A percentile compares a stretch with the other conserved stretches of the same genome.
These are phyloP conservation scores for Nemania diffusa DNA, from an alignment of 2,329 filamentous ascomycete genomes.

Conservation along the genomic window DNA sequence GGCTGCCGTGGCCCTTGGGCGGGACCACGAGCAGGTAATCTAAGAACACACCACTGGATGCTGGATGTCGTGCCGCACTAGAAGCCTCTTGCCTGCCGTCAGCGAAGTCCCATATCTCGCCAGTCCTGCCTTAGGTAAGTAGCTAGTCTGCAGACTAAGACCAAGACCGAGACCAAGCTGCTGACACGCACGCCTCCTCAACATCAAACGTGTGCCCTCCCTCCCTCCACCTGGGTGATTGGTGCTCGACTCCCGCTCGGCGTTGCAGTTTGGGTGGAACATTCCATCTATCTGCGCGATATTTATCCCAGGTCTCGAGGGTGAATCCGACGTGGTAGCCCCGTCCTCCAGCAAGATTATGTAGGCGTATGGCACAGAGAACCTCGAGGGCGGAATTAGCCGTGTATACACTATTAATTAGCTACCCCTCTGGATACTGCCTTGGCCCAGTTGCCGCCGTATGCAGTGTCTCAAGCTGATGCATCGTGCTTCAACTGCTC, in stretches of 20 bases:
- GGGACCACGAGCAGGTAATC: neutral
- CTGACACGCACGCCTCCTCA: neutral
- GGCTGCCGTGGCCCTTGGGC: too few species aligned
- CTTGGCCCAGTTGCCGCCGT: neutral
- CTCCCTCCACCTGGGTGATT: conserved; percentile 14
- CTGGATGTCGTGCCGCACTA: too few species aligned
- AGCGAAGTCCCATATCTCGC: neutral
- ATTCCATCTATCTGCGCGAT: conserved; percentile 17
- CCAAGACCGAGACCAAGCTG: conserved; percentile 14
- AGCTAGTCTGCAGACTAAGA: conserved; percentile 12
- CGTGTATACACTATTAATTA: conserved; percentile 10
- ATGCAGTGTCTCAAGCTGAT: neutral
- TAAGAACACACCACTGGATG: neutral
- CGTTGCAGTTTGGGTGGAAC: conserved; percentile 26
- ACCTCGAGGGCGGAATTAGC: conserved; percentile 2
- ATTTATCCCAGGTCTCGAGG: conserved; percentile 25
- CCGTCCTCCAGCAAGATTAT: conserved; percentile 8
- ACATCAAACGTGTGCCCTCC: conserved; percentile 10
- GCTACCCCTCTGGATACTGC: neutral
- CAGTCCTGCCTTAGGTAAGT: too few species aligned
- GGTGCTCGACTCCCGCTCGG: conserved; percentile 20
- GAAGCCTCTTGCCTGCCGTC: too few species aligned
- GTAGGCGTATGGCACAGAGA: neutral
- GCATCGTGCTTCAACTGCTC: conserved; percentile 1
- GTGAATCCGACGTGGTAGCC: conserved; percentile 12